Base-by-base conservation (phyloP, 257 asterid species). In the Salvia hispanica region DNA sequence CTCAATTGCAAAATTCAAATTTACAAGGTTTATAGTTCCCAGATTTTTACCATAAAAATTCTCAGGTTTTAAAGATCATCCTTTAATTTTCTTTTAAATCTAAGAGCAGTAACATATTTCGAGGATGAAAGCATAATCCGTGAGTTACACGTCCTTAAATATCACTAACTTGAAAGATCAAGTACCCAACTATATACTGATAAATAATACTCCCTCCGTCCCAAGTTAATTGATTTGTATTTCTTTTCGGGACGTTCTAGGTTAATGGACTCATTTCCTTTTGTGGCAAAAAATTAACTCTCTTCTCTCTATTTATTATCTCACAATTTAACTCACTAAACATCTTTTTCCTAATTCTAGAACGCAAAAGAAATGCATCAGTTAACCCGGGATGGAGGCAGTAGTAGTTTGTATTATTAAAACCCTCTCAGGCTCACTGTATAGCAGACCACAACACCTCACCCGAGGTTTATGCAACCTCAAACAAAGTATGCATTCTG, bases 401-500 rank as follows among this genome's bases (percentile, higher is more conserved):
- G 31, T 25, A 25, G 31, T 25, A 8, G 14, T 34, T 59, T 40
- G 34, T 14, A 59, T 59, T 15, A 8, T 4, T 9, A 5, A n/a
- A 10, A 15, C 45, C 44, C 67, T 37, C 21, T n/a, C 40, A 55
- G 53, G 14, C 58, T 73, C 66, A 74, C 44, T 62, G 48, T 61
- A 66, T 59, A 53, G 64, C 43, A 46, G 56, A 47, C 51, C 5
- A 14, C 34, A 71, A 43, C 56, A 60, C 58, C 45, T 46, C 28
- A 37, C 78, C 58, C 42, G n/a, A 51, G 39, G 16, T 48, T 48
- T 73, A 37, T 14, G 44, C 40, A 46, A 72, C 72, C 74, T 57
- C 65, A 43, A 33, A 6, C 16, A 52, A 40, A 58, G 25, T 34
- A 33, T 9, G 28, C 18, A 62, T n/a, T 57, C 50, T 47, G 60